Evolutionary conservation across 2,329 filamentous ascomycete genomes (phyloP).

Genomic region (Alternaria arbusti): DNA sequence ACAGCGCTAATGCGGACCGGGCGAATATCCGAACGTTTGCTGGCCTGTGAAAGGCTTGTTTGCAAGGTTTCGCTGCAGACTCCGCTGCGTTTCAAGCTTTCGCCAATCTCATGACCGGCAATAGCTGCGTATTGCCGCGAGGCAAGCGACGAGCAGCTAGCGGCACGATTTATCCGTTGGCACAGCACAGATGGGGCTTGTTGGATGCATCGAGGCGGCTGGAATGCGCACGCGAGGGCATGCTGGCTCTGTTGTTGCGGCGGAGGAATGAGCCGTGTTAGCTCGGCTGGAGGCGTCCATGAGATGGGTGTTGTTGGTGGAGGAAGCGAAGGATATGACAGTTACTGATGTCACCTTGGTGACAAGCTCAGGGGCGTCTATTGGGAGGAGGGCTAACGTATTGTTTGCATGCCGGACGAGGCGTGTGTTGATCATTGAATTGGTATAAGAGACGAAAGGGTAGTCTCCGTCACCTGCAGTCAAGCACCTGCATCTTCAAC

Average conservation of each 20-base stretch:
- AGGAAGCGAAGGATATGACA: background rate
- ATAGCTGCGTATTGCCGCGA: background rate
- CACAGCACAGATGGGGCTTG: background rate
- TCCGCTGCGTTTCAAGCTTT: background rate
- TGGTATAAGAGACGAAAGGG: background rate
- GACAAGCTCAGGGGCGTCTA: background rate
- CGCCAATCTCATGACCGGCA: constrained; percentile 9
- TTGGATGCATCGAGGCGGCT: background rate
- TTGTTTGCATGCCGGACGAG: background rate
- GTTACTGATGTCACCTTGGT: background rate
- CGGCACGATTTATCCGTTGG: constrained; percentile 12
- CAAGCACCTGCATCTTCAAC: background rate
- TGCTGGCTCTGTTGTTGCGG: background rate
- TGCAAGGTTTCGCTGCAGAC: background rate
- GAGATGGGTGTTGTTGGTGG: background rate
- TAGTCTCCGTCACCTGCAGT: background rate
- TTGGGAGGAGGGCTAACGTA: background rate
- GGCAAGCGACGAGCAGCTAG: background rate
- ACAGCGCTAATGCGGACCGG: constrained; percentile 4
- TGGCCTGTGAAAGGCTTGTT: background rate
- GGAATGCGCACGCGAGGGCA: background rate
- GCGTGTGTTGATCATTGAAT: background rate
- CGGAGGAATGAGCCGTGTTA: background rate
- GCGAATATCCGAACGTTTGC: background rate
- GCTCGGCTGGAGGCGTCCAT: background rate